A percentile compares a stretch with the other conserved stretches of the same genome.
Evolutionary conservation across 148 eudicot species (phyloP).

Genomic region (Hydrangea macrophylla): DNA sequence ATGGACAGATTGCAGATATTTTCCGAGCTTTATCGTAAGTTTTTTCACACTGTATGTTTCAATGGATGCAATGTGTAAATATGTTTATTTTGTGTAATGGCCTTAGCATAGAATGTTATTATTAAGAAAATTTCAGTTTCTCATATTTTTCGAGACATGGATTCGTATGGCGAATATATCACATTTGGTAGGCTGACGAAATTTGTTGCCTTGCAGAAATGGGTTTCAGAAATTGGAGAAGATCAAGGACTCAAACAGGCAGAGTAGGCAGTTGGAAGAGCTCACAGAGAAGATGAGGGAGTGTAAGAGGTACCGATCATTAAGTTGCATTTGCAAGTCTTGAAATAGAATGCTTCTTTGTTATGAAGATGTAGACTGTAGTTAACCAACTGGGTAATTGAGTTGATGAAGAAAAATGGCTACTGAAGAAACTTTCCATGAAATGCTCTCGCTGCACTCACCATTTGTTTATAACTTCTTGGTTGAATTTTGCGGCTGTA

Average conservation of each 20-base stretch:
- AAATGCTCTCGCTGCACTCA: too few relatives aligned
- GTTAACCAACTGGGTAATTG: too few relatives aligned
- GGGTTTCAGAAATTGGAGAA: slow-evolving; percentile 98
- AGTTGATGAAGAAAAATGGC: too few relatives aligned
- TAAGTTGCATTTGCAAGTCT: neutral
- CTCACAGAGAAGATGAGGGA: slow-evolving; percentile 98
- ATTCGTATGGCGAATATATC: too few relatives aligned
- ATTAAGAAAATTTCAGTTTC: too few relatives aligned
- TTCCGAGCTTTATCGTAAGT: slow-evolving; percentile 93
- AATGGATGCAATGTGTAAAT: neutral
- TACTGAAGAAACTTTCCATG: too few relatives aligned
- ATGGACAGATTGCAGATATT: slow-evolving; percentile 80
- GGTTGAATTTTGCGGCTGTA: too few relatives aligned
- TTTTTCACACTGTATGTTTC: slow-evolving; percentile 5
- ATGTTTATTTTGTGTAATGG: neutral
- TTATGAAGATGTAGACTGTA: too few relatives aligned
- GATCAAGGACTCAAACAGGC: slow-evolving; percentile 82
- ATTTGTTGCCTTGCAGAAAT: slow-evolving; percentile 48
- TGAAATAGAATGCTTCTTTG: too few relatives aligned
- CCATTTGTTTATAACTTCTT: too few relatives aligned
- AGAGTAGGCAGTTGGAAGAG: slow-evolving; percentile 92
- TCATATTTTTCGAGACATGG: too few relatives aligned
- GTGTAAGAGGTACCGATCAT: slow-evolving; percentile 71
- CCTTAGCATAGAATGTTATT: too few relatives aligned
- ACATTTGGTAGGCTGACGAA: slow-evolving; percentile 1